phyloP scores from a whole-genome alignment of 371 early-diverging fungal genomes.

The Mucor lusitanicus region DNA sequence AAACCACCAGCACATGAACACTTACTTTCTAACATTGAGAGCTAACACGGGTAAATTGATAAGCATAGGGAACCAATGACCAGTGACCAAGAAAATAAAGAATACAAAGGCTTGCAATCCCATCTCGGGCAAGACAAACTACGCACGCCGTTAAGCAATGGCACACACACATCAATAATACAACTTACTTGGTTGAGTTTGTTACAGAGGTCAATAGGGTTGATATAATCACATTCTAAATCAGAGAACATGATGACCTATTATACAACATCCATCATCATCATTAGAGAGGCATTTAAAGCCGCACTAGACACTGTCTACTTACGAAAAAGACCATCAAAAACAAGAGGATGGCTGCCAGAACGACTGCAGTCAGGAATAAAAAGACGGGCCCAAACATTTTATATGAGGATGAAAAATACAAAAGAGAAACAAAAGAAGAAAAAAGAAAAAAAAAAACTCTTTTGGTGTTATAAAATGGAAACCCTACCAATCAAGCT shows the following conservation, averaged over 20 bases:
- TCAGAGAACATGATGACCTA: slow-evolving; percentile 90
- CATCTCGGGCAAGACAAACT: slow-evolving; percentile 93
- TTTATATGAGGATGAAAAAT: slow-evolving; percentile 8
- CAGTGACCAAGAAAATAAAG: slow-evolving; percentile 75
- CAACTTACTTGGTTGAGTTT: slow-evolving; percentile 84
- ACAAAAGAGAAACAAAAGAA: slow-evolving; percentile 4
- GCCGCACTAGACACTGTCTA: not conserved
- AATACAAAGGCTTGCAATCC: slow-evolving; percentile 76
- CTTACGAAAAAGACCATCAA: slow-evolving; percentile 57
- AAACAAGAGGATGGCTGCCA: slow-evolving; percentile 89
- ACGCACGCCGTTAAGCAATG: not conserved
- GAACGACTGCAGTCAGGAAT: slow-evolving; percentile 86
- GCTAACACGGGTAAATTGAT: slow-evolving; percentile 82
- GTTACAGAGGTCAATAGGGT: slow-evolving; percentile 94
- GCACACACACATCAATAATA: not conserved
- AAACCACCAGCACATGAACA: not conserved
- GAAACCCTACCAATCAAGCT: not conserved
- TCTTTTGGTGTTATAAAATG: not conserved
- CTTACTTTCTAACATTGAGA: slow-evolving; percentile 81
- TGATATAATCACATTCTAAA: slow-evolving; percentile 95
- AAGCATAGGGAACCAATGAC: slow-evolving; percentile 81
- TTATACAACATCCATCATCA: not conserved
- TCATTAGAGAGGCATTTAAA: not conserved
- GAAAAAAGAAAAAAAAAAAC: slow-evolving; percentile 1
- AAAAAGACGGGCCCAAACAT: slow-evolving; percentile 71